Conservation (phyloP, 2,329 filamentous ascomycete species). For the Lomentospora prolificans region DNA sequence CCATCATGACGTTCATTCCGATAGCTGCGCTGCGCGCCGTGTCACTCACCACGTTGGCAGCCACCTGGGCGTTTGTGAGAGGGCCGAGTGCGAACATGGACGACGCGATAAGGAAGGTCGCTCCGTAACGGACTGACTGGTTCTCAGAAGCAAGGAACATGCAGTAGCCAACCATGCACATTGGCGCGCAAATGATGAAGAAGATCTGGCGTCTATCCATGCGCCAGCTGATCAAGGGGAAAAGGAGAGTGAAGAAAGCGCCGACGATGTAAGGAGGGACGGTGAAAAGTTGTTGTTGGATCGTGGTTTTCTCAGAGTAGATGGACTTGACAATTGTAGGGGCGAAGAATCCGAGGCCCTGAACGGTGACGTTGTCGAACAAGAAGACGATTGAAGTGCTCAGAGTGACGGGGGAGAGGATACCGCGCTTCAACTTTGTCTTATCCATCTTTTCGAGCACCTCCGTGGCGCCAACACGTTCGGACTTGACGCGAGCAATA, state of each 20-base stretch:
- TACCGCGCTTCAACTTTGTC: conserved; percentile 48
- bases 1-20: conserved; percentile 51
- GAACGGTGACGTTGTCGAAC: conserved; percentile 60
- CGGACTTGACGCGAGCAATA: conserved; percentile 47
- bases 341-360: conserved; percentile 61
- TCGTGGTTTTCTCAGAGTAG: conserved; percentile 46
- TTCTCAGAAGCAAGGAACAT: conserved; percentile 52
- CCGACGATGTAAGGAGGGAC: conserved; percentile 62
- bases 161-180: conserved; percentile 51
- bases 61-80: conserved; percentile 52
- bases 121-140: conserved; percentile 49
- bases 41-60: conserved; percentile 56
- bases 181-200: conserved; percentile 46
- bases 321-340: conserved; percentile 63
- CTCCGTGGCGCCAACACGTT: conserved; percentile 47
- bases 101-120: conserved; percentile 55
- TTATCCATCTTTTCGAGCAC: conserved; percentile 52
- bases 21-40: conserved; percentile 50
- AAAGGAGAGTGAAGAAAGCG: conserved; percentile 46
- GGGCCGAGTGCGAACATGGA: conserved; percentile 54
- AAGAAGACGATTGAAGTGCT: conserved; percentile 48
- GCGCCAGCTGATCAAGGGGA: conserved; percentile 52
- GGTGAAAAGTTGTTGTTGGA: conserved; percentile 58
- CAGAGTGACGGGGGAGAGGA: conserved; percentile 48
- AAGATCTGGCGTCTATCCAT: conserved; percentile 50